These are phyloP conservation scores for Alternaria arborescens DNA, from an alignment of 2,329 filamentous ascomycete genomes.

Conservation along the genomic window DNA sequence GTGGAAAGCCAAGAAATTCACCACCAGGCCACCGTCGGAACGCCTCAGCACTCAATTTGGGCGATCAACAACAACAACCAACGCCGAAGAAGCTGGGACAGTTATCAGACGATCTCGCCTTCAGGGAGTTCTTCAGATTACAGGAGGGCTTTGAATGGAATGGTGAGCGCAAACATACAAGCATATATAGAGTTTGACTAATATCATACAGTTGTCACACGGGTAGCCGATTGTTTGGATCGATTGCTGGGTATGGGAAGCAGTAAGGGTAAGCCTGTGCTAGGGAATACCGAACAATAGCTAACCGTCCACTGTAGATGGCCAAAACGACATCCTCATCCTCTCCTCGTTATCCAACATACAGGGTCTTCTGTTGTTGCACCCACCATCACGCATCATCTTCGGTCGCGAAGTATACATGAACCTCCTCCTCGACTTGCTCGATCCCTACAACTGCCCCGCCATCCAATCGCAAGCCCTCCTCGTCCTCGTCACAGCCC, in stretches of 20 bases:
- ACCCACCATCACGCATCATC: slow-evolving; percentile 86
- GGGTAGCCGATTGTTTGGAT: slow-evolving; percentile 85
- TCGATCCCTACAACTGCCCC: slow-evolving; percentile 88
- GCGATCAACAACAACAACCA: slow-evolving; percentile 40
- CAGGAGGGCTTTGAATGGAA: slow-evolving; percentile 99
- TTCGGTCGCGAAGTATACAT: slow-evolving; percentile 92
- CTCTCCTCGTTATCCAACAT: slow-evolving; percentile 87
- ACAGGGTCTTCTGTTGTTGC: slow-evolving; percentile 85
- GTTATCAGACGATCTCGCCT: slow-evolving; percentile 83
- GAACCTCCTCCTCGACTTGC: slow-evolving; percentile 94
- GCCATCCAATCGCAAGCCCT: slow-evolving; percentile 91
- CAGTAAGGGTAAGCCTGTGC: slow-evolving; percentile 49
- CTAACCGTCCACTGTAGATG: slow-evolving; percentile 58
- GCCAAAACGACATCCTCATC: slow-evolving; percentile 87
- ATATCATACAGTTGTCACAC: slow-evolving; percentile 71
- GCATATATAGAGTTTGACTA: neutral
- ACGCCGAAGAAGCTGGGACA: slow-evolving; percentile 66
- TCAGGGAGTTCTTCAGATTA: slow-evolving; percentile 93
- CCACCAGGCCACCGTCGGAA: slow-evolving; percentile 48
- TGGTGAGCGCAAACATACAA: slow-evolving; percentile 54
- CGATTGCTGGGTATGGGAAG: slow-evolving; percentile 81
- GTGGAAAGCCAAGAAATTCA: slow-evolving; percentile 42
- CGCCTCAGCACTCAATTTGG: slow-evolving; percentile 48
- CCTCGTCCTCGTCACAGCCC: slow-evolving; percentile 85
- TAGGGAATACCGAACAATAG: neutral